Evolutionary conservation across 139 green algal genomes (phyloP).

Genomic region (Ostreobium quekettii): DNA sequence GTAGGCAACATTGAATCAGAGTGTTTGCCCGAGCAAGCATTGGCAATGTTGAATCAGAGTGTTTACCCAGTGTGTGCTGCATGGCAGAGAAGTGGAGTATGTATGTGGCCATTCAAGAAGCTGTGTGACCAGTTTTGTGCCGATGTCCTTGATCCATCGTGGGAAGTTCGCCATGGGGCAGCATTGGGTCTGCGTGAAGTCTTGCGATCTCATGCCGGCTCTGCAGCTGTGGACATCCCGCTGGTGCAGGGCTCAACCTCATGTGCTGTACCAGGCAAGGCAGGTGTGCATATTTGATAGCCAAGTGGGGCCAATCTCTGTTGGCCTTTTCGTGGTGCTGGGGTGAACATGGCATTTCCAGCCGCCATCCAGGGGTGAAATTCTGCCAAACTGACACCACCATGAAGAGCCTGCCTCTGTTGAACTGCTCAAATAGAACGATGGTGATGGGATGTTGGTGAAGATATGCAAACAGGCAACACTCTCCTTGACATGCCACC

Average conservation of each 20-base stretch:
- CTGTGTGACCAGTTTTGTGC: slow-evolving; percentile 65
- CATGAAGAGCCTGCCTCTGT: no score
- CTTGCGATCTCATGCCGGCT: slow-evolving; percentile 50
- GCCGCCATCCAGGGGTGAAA: no score
- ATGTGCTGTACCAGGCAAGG: slow-evolving; percentile 33
- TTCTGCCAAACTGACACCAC: no score
- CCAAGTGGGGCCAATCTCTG: no score
- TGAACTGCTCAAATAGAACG: no score
- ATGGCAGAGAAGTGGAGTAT: slow-evolving; percentile 45
- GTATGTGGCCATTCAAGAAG: slow-evolving; percentile 74
- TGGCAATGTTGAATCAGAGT: background rate
- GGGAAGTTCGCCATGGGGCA: slow-evolving; percentile 78
- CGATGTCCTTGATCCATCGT: slow-evolving; percentile 61
- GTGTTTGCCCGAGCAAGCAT: slow-evolving; percentile 4
- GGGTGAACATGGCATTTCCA: no score
- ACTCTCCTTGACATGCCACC: no score
- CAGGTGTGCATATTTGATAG: no score
- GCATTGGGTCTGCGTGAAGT: slow-evolving; percentile 76
- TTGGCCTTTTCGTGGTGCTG: no score
- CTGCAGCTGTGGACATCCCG: slow-evolving; percentile 34
- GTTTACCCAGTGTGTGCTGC: background rate
- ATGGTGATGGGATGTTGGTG: no score
- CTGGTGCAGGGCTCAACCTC: slow-evolving; percentile 28
- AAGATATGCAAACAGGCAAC: no score
- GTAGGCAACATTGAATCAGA: no score